Base-by-base conservation (phyloP, 1,139 yeast genomes). In the Torulaspora globosa region DNA sequence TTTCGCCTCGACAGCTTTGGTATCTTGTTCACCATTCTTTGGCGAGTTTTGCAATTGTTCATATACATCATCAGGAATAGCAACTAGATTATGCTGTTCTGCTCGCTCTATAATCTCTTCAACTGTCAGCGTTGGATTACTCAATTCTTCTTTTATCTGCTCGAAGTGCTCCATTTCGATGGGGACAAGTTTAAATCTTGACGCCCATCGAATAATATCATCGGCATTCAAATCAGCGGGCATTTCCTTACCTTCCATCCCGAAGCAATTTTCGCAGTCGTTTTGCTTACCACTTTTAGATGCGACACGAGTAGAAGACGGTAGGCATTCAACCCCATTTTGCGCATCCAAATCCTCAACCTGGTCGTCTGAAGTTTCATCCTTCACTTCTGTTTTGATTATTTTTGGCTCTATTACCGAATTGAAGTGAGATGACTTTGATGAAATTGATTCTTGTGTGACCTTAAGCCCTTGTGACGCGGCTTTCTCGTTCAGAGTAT, bases 121-220 rank as follows among this genome's bases (percentile, higher is more conserved):
- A 29, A 44, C 50, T 3, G 54, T 52, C 9, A 58, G 32, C 4
- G 50, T 42, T 24, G 58, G 60, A 34, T 62, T 58, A 45, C 48
- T 52, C 16, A 52, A 37, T 36, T 57, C 57, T 19, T 52, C 42
- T 21, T 56, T 51, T n/a, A 60, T 49, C 21, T 54, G 50, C 15
- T 58, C 62, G 18, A 66, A 61, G 43, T 72, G 71, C 5, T 68
- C 70, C 43, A 69, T 69, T 0, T 77, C 64, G 6, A 80, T 57
- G 11, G 78, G 61, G 3, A 68, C 68, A 42, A 78, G 64, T 8
- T 78, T 76, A 46, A 72, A 64, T 36, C 75, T 79, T 5, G 71
- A 65, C 51, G 81, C 79, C 46, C 61, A 66, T 12, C 63, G 46
- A 7, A 71, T 67, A 29, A 67, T 39, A 23, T 62, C 64, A 3